These are phyloP conservation scores for Inga laurina DNA, from an alignment of 306 rosid species.

Conservation along the genomic window DNA sequence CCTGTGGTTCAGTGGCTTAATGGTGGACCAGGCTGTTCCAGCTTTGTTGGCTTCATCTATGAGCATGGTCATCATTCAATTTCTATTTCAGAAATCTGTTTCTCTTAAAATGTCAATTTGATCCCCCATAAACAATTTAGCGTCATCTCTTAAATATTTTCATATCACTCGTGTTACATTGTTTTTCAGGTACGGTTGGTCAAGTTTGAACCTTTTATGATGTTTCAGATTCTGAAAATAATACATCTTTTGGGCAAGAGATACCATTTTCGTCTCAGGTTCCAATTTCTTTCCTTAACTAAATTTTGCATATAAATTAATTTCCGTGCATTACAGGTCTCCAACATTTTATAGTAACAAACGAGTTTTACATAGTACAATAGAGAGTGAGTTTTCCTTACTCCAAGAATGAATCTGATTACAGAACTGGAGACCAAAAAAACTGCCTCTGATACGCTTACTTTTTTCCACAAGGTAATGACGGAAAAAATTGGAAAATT, in stretches of 20 bases:
- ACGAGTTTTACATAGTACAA: too few species aligned
- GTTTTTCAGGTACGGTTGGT: conserved; percentile 88
- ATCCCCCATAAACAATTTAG: neutral
- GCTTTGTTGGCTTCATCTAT: conserved; percentile 83
- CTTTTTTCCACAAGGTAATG: conserved; percentile 78
- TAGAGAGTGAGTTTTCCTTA: conserved; percentile 77
- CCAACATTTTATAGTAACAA: conserved; percentile 69
- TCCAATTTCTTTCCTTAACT: neutral
- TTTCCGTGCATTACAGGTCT: conserved; percentile 58
- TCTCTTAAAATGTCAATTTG: neutral
- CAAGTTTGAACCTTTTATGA: conserved; percentile 37
- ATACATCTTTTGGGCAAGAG: neutral
- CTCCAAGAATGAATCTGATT: conserved; percentile 67
- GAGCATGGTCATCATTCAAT: conserved; percentile 67
- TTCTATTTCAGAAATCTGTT: neutral
- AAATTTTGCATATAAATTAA: conserved; percentile 10
- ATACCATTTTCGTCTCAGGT: neutral
- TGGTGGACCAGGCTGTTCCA: conserved; percentile 97
- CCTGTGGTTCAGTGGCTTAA: conserved; percentile 96
- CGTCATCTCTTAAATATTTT: neutral
- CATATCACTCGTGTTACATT: neutral
- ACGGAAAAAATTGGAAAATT: conserved; percentile 11
- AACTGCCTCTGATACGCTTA: conserved; percentile 77
- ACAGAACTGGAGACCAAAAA: conserved; percentile 64
- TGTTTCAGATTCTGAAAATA: neutral